Evolutionary conservation across 768 basidiomycete genomes (phyloP), one percentile per base, ranked within the genome.

Genomic region (Gelatoporia subvermispora): DNA sequence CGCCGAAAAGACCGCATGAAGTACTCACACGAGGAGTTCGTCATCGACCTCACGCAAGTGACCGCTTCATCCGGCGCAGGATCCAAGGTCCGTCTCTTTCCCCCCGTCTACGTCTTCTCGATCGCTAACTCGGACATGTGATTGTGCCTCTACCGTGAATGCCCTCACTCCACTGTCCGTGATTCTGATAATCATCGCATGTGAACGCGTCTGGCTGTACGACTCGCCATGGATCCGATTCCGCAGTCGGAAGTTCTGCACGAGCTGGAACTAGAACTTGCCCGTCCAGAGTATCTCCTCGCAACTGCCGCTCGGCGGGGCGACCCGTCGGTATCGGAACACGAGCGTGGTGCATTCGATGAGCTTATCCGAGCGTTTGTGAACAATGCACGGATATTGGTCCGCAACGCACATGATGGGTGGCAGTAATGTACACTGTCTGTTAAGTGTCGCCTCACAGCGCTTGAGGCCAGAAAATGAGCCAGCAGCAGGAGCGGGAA

Each of bases 41-140:
- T 74, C 54, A 84, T 99, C 54, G 96, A 99, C 70, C 76, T 99
- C 42, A 98, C 96, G 1, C 92, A 94, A 67, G 95, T 98, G 41
- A 81, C 80, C 2, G 75, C 84, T 3, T 73, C 72, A 8, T 59
- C 68, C 11, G 65, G 76, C 2, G 66, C 76, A 1, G 73, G 66
- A 45, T 67, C 68, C 49, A 72, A 77, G 38, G 85, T 88, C 61
- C 55, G 78, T 68, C 38, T 38, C 37, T 36, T 21, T 35, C 13
- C 35, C 9, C 23, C 34, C 38, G n/a, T 22, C 24, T 28, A 13
- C 21, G 39, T 25, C 4, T 31, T 22, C 22, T 28, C n/a, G n/a
- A n/a, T 7, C 35, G 18, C 46, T 41, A 18, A 41, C n/a, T 17
- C 18, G 20, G 20, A n/a, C 9, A 20, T 13, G 31, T 40, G 3